Conservation (phyloP, 2,329 filamentous ascomycete genomes). For the Ceratocystis lukuohia region DNA sequence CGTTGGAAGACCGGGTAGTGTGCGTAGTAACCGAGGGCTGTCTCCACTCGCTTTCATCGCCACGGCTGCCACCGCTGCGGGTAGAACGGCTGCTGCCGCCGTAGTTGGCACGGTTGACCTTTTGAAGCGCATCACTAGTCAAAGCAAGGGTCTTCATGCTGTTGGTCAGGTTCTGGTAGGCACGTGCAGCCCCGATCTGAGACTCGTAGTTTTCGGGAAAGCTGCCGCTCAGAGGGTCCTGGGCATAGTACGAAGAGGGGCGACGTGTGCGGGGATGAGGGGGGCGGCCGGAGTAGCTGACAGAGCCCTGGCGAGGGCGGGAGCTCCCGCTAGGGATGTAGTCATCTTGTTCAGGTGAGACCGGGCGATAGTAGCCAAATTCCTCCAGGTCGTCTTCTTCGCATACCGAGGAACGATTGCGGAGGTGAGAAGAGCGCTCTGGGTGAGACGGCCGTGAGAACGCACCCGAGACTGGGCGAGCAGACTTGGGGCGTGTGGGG, state of each 20-base stretch:
- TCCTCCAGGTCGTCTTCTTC: constrained; percentile 13
- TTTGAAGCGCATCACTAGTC: constrained; percentile 43
- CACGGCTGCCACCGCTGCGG: constrained; percentile 42
- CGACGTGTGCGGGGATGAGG: constrained; percentile 1
- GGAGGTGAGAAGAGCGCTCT: constrained; percentile 14
- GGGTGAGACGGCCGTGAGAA: constrained; percentile 9
- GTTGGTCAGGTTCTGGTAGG: constrained; percentile 24
- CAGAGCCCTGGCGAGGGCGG: constrained; percentile 13
- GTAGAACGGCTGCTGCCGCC: constrained; percentile 42
- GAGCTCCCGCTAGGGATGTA: constrained; percentile 11
- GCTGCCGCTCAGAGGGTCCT: not conserved
- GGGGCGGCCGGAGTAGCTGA: constrained; percentile 5
- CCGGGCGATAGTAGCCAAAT: not conserved
- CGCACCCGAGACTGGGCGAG: constrained; percentile 13
- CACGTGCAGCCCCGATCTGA: constrained; percentile 35
- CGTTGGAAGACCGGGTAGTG: constrained; percentile 40
- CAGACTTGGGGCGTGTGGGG: constrained; percentile 15
- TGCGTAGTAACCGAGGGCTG: constrained; percentile 47
- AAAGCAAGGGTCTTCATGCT: constrained; percentile 13
- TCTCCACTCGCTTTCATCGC: constrained; percentile 48
- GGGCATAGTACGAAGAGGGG: constrained; percentile 13
- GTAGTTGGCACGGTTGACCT: constrained; percentile 34
- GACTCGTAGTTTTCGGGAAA: constrained; percentile 24
- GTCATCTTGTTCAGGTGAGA: constrained; percentile 11
- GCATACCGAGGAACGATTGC: constrained; percentile 9